These are phyloP conservation scores for Linum tenue DNA, from an alignment of 345 rosid species.

Conservation along the genomic window DNA sequence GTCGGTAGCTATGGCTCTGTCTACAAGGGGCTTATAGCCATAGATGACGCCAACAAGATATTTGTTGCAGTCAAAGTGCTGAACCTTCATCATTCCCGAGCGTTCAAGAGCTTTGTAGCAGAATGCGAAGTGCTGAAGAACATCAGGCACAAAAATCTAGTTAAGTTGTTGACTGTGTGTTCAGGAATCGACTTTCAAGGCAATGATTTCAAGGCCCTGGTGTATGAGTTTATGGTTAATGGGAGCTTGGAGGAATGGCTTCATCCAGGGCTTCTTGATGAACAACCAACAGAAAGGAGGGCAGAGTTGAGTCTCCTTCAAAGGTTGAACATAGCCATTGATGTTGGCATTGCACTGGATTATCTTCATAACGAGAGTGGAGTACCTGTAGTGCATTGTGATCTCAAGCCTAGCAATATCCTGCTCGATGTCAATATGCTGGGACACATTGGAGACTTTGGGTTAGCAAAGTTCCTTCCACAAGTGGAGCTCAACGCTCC, in stretches of 20 bases:
- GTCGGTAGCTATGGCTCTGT: neutral
- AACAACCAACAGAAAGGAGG: neutral
- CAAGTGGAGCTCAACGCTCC: neutral
- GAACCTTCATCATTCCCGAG: neutral
- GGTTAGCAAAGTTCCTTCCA: constrained; percentile 7
- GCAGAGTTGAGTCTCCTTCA: constrained; percentile 5
- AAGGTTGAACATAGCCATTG: constrained; percentile 14
- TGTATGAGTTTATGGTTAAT: neutral
- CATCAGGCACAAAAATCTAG: neutral
- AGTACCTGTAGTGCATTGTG: constrained; percentile 7
- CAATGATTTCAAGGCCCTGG: neutral
- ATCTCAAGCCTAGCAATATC: constrained; percentile 16
- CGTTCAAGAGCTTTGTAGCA: neutral
- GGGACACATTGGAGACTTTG: constrained; percentile 13
- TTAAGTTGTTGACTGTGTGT: neutral
- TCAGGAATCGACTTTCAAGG: neutral
- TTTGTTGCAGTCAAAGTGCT: neutral
- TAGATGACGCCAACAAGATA: neutral
- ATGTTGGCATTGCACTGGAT: constrained; percentile 9
- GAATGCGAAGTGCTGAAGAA: neutral
- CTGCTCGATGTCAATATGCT: constrained; percentile 8
- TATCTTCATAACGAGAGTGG: constrained; percentile 7
- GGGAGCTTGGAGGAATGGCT: neutral
- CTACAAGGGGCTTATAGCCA: neutral
- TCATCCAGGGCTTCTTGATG: neutral